A percentile compares a stretch with the other conserved stretches of the same genome.
Evolutionary conservation across 2,329 filamentous ascomycete genomes (phyloP).

Genomic region (Hypoxylon sp.): DNA sequence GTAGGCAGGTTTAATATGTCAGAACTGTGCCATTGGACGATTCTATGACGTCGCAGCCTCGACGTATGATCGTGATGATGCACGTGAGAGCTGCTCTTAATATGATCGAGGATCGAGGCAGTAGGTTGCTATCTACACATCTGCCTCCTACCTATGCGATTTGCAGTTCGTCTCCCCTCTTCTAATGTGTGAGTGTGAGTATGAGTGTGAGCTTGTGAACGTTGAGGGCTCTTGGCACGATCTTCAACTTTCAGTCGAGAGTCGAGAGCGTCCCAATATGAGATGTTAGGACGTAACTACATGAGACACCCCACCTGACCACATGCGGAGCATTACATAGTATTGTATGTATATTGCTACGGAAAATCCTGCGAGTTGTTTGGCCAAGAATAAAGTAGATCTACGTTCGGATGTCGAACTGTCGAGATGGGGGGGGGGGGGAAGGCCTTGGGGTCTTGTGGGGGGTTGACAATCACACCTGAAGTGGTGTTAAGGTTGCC

Average conservation of each 20-base stretch:
- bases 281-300: conserved; percentile 3
- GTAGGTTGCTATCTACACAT: background rate
- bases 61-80: background rate
- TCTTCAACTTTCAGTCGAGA: background rate
- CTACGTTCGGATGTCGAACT: background rate
- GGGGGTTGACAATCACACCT: conserved; percentile 7
- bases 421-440: too few species aligned
- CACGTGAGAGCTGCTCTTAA: conserved; percentile 1
- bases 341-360: conserved; percentile 4
- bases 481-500: conserved; percentile 7
- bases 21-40: background rate
- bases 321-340: conserved; percentile 4
- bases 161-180: background rate
- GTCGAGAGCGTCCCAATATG: conserved; percentile 2
- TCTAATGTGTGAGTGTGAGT: background rate
- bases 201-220: background rate
- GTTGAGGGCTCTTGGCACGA: background rate
- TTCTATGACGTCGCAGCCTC: background rate
- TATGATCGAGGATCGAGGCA: background rate
- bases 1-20: background rate
- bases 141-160: background rate
- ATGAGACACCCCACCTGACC: background rate
- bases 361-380: conserved; percentile 4
- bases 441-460: background rate
- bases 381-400: conserved; percentile 2